Conservation (phyloP, 441 rosid species). For the Jatropha multifida region DNA sequence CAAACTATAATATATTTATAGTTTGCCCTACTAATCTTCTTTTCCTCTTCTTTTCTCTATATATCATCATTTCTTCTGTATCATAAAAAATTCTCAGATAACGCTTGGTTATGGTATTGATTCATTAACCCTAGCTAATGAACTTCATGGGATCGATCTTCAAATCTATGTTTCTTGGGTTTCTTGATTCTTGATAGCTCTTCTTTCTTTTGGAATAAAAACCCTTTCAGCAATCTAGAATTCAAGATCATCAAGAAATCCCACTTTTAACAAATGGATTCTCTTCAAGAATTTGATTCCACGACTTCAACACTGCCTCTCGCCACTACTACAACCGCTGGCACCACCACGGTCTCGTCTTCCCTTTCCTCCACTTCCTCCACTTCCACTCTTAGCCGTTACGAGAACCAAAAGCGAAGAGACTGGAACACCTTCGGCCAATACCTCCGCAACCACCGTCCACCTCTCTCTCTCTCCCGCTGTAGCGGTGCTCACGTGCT, state of each 20-base stretch:
- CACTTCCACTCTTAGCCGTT: constrained; percentile 62
- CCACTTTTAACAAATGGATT: constrained; percentile 40
- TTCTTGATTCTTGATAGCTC: background rate
- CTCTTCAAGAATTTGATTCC: constrained; percentile 42
- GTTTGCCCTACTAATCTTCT: constrained; percentile 15
- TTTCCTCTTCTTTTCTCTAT: constrained; percentile 17
- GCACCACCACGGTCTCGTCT: constrained; percentile 18
- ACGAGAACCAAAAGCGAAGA: constrained; percentile 88
- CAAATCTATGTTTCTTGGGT: constrained; percentile 9
- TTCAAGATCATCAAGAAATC: background rate
- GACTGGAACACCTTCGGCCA: constrained; percentile 95
- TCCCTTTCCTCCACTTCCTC: constrained; percentile 39
- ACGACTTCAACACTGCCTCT: constrained; percentile 16
- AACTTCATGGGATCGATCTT: constrained; percentile 17
- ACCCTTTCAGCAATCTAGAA: background rate
- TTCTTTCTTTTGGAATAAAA: background rate
- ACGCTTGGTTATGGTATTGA: no score
- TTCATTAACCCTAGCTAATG: background rate
- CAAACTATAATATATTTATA: constrained; percentile 7
- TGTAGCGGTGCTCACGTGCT: constrained; percentile 95
- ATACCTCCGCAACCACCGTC: constrained; percentile 85
- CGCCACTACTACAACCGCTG: constrained; percentile 17
- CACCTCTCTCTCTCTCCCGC: constrained; percentile 69
- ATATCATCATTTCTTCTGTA: background rate
- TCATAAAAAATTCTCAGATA: no score